These are phyloP conservation scores for Globisporangium emineosum DNA, from an alignment of 352 stramenopile species.

Conservation along the genomic window DNA sequence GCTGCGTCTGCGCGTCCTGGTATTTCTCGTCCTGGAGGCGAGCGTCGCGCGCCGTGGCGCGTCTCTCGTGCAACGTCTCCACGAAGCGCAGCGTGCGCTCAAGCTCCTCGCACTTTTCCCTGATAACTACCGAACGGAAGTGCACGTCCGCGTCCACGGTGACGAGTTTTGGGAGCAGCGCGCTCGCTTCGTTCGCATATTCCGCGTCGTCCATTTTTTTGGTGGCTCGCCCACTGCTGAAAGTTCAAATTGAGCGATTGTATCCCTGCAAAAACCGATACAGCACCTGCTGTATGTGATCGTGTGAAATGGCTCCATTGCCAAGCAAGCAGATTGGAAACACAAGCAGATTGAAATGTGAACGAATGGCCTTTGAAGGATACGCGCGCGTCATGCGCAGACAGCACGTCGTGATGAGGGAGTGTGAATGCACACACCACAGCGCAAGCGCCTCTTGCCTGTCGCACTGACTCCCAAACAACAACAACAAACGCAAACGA, in stretches of 20 bases:
- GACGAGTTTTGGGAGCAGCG: slow-evolving; percentile 15
- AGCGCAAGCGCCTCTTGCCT: no score
- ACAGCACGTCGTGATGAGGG: no score
- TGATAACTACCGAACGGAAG: slow-evolving; percentile 29
- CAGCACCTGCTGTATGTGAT: no score
- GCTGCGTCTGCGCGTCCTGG: slow-evolving; percentile 25
- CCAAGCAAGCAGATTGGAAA: no score
- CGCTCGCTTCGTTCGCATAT: slow-evolving; percentile 2
- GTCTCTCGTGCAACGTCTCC: not conserved
- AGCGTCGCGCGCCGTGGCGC: not conserved
- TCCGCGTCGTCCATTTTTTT: slow-evolving; percentile 1
- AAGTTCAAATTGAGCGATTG: not conserved
- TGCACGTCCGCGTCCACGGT: slow-evolving; percentile 31
- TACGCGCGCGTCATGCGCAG: not conserved
- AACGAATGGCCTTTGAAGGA: not conserved
- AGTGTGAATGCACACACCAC: no score
- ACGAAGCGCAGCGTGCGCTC: slow-evolving; percentile 28
- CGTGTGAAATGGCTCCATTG: not conserved
- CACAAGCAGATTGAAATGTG: no score
- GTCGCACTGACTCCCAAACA: no score
- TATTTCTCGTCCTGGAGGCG: slow-evolving; percentile 9
- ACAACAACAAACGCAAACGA: not conserved
- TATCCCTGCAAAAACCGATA: slow-evolving; percentile 6
- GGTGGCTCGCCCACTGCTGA: no score
- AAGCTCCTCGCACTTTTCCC: slow-evolving; percentile 38